These are phyloP conservation scores for Juglanconis sp. DNA, from an alignment of 2,329 filamentous ascomycete species.

Conservation along the genomic window DNA sequence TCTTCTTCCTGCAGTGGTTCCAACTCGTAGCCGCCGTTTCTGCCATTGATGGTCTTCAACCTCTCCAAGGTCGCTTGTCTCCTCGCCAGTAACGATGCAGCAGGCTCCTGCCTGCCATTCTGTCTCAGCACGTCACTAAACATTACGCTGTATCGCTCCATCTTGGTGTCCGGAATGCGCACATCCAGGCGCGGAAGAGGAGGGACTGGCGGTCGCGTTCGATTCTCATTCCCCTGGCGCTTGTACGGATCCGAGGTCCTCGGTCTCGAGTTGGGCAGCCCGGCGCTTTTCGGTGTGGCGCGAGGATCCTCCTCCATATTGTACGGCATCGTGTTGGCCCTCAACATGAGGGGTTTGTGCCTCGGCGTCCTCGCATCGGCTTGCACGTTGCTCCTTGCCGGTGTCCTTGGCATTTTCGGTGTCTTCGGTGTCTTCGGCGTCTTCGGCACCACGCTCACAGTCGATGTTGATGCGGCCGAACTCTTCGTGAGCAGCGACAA, in stretches of 20 bases:
- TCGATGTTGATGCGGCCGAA: conserved; percentile 1
- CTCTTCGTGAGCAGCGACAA: neutral
- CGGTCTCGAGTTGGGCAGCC: neutral
- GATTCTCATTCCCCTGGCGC: conserved; percentile 5
- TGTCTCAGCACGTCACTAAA: conserved; percentile 70
- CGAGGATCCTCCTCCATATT: neutral
- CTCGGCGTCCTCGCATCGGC: conserved; percentile 31
- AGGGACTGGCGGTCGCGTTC: conserved; percentile 2
- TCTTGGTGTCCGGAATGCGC: conserved; percentile 72
- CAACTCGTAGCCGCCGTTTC: conserved; percentile 22
- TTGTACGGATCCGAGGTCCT: conserved; percentile 20
- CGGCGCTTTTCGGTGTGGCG: neutral
- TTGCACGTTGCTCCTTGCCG: conserved; percentile 36
- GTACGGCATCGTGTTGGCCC: conserved; percentile 40
- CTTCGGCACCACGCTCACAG: conserved; percentile 6
- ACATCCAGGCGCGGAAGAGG: conserved; percentile 59
- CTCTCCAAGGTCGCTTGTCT: conserved; percentile 58
- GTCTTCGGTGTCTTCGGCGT: conserved; percentile 17
- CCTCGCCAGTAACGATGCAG: conserved; percentile 48
- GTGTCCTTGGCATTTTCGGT: conserved; percentile 18
- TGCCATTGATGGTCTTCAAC: conserved; percentile 52
- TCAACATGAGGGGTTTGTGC: conserved; percentile 42
- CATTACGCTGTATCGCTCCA: conserved; percentile 95
- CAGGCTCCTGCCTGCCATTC: conserved; percentile 25
- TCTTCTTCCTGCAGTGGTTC: conserved; percentile 34